Base-by-base conservation (phyloP, 2,329 filamentous ascomycete species). In the Berkeleyomyces basicola region DNA sequence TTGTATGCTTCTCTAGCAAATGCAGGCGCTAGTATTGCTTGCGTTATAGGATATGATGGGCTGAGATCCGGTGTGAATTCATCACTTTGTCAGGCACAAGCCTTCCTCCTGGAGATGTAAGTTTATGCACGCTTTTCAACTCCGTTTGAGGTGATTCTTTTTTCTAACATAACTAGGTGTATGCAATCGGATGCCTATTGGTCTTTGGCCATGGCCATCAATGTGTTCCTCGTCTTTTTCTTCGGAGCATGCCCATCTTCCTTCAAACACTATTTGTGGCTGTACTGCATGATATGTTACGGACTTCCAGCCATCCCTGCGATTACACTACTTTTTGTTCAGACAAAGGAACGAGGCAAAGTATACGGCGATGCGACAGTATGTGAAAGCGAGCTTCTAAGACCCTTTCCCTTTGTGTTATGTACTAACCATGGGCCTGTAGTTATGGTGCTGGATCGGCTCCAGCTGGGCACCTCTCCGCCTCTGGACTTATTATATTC, bases 151-250 rank as follows among this genome's bases (percentile, higher is more conserved):
- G 7, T 9, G 16, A 47, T 58, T 31, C 11, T 36, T 39, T 51
- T 58, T n/a, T 9, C 31, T 53, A 33, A 53, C 11, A 39, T 7
- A 10, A 14, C 16, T 44, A 88, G 84, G 82, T 90, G 89, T 71
- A 86, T 88, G 81, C 84, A 86, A 67, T 86, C 85, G 4, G 86
- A 89, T 72, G 83, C 85, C 0, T 79, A 87, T 74, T 90, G 85
- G 87, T 87, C 86, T 0, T 80, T 90, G 61, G 86, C 86, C 66
- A 92, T 93, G 88, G 87, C 88, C 2, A 77, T 86, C 69, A 93
- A 92, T 69, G 88, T 92, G 66, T 88, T 86, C 68, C 78, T 91
- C 60, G 81, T 83, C 64, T 83, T 83, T 70, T 83, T 82, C 72
- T 79, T 78, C 67, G 76, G 78, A n/a, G 77, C 78, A 58, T 81